Percentiles rank a stretch among this genome's conserved stretches.
phyloP scores from a whole-genome alignment of 1,284 basidiomycete genomes.

The Cutaneotrichosporon cavernicola region DNA sequence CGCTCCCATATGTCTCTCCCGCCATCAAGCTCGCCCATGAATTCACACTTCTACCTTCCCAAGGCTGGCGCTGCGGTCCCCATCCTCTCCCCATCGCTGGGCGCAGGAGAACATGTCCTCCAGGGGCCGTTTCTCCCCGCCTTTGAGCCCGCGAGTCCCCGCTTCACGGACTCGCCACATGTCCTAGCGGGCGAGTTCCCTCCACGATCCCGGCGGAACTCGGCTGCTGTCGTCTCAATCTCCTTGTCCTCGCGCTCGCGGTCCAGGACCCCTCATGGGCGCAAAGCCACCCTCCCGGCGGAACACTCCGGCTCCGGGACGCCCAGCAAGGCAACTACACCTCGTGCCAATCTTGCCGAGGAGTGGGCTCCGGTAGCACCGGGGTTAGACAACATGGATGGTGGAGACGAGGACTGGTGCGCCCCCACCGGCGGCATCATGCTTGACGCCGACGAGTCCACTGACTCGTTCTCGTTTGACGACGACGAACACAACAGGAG shows the following conservation, averaged over 20 bases:
- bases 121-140: not conserved
- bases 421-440: conserved; percentile 44
- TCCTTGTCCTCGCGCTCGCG: conserved; percentile 45
- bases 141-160: conserved; percentile 14
- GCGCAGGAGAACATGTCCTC: not conserved
- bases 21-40: conserved; percentile 10
- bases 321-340: conserved; percentile 38
- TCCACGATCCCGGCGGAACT: conserved; percentile 27
- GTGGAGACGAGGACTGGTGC: conserved; percentile 34
- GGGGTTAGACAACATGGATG: conserved; percentile 37
- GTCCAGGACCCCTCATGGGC: conserved; percentile 44
- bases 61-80: conserved; percentile 18
- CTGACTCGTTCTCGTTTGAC: conserved; percentile 22
- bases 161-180: conserved; percentile 31
- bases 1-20: not conserved
- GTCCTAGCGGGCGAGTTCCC: conserved; percentile 16
- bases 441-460: conserved; percentile 33
- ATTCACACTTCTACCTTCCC: conserved; percentile 8
- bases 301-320: conserved; percentile 37
- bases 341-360: conserved; percentile 24
- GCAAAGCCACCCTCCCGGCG: conserved; percentile 22
- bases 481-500: conserved; percentile 24
- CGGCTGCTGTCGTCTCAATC: conserved; percentile 48
- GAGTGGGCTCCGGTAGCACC: conserved; percentile 29
- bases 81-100: conserved; percentile 15